Percentiles rank a stretch among this genome's conserved stretches.
phyloP scores from a whole-genome alignment of 176 grass and related monocot species.

The Raddia guianensis region DNA sequence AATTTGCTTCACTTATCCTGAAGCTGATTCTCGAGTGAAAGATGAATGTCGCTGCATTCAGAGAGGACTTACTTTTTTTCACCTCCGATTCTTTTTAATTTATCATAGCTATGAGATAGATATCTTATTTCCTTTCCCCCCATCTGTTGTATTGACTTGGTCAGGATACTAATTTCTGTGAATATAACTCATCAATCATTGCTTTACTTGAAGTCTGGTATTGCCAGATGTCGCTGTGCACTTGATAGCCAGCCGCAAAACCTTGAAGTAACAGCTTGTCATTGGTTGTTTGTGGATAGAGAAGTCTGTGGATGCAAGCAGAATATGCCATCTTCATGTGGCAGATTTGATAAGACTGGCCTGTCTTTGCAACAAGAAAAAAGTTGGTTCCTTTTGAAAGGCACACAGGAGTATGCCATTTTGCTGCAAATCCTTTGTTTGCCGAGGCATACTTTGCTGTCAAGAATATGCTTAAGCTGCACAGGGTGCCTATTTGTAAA shows the following conservation, averaged over 20 bases:
- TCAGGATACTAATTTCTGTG: constrained; percentile 67
- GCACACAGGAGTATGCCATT: constrained; percentile 28
- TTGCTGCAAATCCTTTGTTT: constrained; percentile 30
- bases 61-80: constrained; percentile 44
- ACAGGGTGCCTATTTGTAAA: constrained; percentile 17
- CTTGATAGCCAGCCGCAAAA: constrained; percentile 22
- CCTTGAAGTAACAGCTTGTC: constrained; percentile 42
- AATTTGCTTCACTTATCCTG: constrained; percentile 53
- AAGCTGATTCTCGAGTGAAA: constrained; percentile 27
- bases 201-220: constrained; percentile 28
- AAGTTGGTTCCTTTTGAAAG: constrained; percentile 37
- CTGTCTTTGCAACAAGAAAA: constrained; percentile 10
- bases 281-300: constrained; percentile 36
- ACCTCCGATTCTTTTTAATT: constrained; percentile 59
- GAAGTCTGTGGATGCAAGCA: constrained; percentile 37
- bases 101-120: constrained; percentile 52
- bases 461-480: constrained; percentile 2
- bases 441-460: constrained; percentile 23
- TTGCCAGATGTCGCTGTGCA: constrained; percentile 36
- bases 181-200: constrained; percentile 70
- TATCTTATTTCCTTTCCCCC: constrained; percentile 1
- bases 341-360: neutral
- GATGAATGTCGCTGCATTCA: constrained; percentile 31
- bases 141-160: constrained; percentile 46
- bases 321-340: constrained; percentile 47